These are phyloP conservation scores for Erysimum cheiranthoides DNA, from an alignment of 345 rosid genomes.

Conservation along the genomic window DNA sequence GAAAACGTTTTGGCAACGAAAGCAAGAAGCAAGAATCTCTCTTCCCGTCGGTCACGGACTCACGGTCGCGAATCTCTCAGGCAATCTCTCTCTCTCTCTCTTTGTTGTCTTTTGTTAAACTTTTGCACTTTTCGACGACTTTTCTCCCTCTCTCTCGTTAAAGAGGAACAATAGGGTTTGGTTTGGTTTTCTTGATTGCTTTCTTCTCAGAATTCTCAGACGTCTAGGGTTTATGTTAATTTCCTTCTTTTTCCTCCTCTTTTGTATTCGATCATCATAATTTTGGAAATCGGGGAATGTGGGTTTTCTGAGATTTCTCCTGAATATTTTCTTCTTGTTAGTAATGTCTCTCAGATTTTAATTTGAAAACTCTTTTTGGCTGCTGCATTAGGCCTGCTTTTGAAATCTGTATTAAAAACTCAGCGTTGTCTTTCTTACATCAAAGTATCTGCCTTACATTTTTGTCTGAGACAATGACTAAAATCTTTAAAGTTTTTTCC, in stretches of 20 bases:
- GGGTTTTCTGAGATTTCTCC: not conserved
- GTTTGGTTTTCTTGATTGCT: conserved; percentile 5
- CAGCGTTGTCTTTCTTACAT: conserved; percentile 25
- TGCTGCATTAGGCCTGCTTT: conserved; percentile 3
- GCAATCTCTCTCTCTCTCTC: conserved; percentile 14
- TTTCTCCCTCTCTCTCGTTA: conserved; percentile 13
- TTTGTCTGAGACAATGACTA: not conserved
- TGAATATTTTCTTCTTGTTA: not conserved
- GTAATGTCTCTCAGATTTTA: not conserved
- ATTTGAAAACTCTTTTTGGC: not conserved
- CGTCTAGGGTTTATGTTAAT: not conserved
- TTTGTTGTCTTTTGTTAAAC: too few species aligned
- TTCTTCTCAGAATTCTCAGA: not conserved
- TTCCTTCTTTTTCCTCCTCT: not conserved
- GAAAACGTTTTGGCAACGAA: conserved; percentile 16
- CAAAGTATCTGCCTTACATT: not conserved
- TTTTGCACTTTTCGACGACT: conserved; percentile 9
- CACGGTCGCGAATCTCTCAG: conserved; percentile 39
- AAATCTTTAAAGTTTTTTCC: not conserved
- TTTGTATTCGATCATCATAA: conserved; percentile 15
- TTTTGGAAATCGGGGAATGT: not conserved
- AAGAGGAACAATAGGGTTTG: not conserved
- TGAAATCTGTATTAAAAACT: conserved; percentile 18
- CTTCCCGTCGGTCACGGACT: conserved; percentile 25
- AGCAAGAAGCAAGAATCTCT: conserved; percentile 47